These are phyloP conservation scores for Flaveria ramosissima DNA, from an alignment of 129 eudicot genomes.

Conservation along the genomic window DNA sequence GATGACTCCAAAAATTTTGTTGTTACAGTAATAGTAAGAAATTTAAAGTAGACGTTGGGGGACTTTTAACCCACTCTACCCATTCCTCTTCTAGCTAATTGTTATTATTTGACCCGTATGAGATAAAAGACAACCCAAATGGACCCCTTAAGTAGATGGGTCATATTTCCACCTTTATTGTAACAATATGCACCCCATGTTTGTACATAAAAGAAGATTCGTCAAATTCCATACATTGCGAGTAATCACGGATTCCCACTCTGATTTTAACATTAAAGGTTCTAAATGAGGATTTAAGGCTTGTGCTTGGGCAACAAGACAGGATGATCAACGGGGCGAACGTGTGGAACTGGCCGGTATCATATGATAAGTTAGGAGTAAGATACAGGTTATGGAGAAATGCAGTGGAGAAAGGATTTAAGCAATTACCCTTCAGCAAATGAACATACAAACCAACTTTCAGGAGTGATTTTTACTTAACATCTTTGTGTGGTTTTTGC, in stretches of 20 bases:
- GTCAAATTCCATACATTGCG: not conserved
- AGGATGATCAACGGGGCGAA: constrained; percentile 81
- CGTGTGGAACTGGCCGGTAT: constrained; percentile 81
- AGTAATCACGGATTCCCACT: not conserved
- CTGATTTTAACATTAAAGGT: constrained; percentile 43
- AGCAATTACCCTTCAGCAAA: constrained; percentile 47
- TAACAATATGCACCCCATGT: not conserved
- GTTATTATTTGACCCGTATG: no score
- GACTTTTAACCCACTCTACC: no score
- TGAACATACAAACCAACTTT: constrained; percentile 29
- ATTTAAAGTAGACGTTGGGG: no score
- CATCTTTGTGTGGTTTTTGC: not conserved
- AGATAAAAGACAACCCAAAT: no score
- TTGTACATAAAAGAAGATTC: not conserved
- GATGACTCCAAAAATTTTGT: no score
- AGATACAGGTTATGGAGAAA: constrained; percentile 88
- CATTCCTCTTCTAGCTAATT: no score
- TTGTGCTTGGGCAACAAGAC: constrained; percentile 88
- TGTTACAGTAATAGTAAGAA: no score
- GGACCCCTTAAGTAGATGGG: no score
- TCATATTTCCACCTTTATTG: not conserved
- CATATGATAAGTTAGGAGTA: constrained; percentile 84
- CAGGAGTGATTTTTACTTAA: constrained; percentile 19
- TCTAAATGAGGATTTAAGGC: constrained; percentile 77
- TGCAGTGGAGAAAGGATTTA: constrained; percentile 61